phyloP scores from a whole-genome alignment of 2,329 filamentous ascomycete genomes.

The Aspergillus udagawae region DNA sequence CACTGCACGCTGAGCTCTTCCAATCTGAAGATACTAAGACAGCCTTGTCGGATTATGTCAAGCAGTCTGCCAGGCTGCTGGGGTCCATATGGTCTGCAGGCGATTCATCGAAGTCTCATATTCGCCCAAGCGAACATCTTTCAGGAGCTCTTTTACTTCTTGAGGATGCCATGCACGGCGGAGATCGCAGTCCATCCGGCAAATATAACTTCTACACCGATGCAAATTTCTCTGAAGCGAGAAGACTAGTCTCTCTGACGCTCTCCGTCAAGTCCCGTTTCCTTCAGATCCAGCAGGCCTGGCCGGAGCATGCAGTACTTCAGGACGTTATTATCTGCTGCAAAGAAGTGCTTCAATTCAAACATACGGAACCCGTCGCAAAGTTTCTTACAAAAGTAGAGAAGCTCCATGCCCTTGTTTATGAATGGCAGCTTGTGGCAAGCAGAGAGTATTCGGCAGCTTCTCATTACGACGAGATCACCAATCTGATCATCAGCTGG shows the following conservation, averaged over 20 bases:
- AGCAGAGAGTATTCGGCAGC: conserved; percentile 71
- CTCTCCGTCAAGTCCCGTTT: conserved; percentile 69
- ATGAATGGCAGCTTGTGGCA: conserved; percentile 94
- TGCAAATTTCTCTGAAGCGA: conserved; percentile 69
- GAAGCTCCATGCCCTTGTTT: conserved; percentile 76
- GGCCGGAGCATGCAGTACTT: conserved; percentile 74
- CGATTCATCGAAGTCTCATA: conserved; percentile 18
- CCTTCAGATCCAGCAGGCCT: conserved; percentile 59
- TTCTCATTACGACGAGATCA: conserved; percentile 70
- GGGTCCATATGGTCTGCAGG: conserved; percentile 30
- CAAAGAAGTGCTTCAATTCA: conserved; percentile 68
- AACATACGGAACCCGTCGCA: conserved; percentile 77
- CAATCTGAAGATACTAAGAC: conserved; percentile 23
- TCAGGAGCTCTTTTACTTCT: conserved; percentile 64
- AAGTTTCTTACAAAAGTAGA: conserved; percentile 83
- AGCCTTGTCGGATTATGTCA: conserved; percentile 32
- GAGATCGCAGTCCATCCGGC: conserved; percentile 39
- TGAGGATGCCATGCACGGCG: conserved; percentile 55
- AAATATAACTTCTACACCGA: conserved; percentile 89
- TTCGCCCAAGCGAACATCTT: conserved; percentile 53
- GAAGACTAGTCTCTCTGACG: conserved; percentile 66
- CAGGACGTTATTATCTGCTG: conserved; percentile 73
- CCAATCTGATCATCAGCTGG: conserved; percentile 80
- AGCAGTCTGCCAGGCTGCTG: conserved; percentile 31
- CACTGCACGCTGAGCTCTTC: conserved; percentile 52